Evolutionary conservation across 768 basidiomycete species (phyloP).

Genomic region (Tulasnella sp.): DNA sequence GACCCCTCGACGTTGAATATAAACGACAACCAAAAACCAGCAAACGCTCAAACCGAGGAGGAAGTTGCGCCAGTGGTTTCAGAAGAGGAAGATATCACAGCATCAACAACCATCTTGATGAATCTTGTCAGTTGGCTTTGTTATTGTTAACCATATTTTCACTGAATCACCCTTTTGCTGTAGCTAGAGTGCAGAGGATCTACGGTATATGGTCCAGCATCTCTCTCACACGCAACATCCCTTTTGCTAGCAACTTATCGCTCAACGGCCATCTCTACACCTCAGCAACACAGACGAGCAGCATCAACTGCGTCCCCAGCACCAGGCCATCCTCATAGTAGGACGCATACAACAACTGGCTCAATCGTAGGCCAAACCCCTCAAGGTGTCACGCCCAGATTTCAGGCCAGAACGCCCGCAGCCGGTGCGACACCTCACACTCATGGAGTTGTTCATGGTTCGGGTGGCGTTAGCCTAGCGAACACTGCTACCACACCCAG

Average conservation of each 20-base stretch:
- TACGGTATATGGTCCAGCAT: neutral
- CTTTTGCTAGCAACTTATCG: conserved; percentile 5
- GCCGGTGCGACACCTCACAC: neutral
- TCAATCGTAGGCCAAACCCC: neutral
- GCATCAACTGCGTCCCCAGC: conserved; percentile 3
- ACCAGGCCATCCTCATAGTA: neutral
- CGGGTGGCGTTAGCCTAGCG: neutral
- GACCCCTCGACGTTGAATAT: too few species aligned
- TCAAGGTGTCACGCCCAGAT: neutral
- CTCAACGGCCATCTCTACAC: neutral
- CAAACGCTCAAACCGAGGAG: neutral
- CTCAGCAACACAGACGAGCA: neutral
- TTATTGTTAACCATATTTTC: neutral
- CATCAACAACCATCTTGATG: neutral
- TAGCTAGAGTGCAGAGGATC: conserved; percentile 3
- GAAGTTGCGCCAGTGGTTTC: neutral
- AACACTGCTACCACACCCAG: neutral
- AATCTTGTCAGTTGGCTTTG: conserved; percentile 1
- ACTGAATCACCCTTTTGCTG: neutral
- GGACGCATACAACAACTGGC: neutral
- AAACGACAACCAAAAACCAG: neutral
- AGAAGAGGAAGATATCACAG: conserved; percentile 2
- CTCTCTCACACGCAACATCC: neutral
- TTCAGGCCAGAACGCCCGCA: neutral
- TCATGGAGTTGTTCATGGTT: too few species aligned